phyloP scores from a whole-genome alignment of 1,139 yeast genomes.

The Torulaspora pretoriensis region DNA sequence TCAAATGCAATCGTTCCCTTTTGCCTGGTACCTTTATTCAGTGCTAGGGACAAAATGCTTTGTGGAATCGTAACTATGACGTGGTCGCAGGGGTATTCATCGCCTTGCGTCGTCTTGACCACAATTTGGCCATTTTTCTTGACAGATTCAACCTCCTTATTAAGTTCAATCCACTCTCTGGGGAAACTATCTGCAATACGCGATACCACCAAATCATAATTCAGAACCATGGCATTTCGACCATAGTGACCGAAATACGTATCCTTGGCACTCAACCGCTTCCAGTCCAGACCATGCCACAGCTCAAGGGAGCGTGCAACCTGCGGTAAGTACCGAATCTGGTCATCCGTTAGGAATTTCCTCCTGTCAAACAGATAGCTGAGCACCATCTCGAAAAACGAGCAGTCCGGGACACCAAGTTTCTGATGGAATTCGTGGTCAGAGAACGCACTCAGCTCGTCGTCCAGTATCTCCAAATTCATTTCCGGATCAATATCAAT shows the following conservation, averaged over 20 bases:
- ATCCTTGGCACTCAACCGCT: slow-evolving; percentile 60
- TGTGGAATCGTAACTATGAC: slow-evolving; percentile 73
- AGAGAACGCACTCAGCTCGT: slow-evolving; percentile 58
- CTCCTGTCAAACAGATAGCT: slow-evolving; percentile 47
- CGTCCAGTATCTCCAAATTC: slow-evolving; percentile 45
- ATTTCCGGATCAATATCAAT: slow-evolving; percentile 33
- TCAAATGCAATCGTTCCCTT: slow-evolving; percentile 47
- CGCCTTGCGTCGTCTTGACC: slow-evolving; percentile 35
- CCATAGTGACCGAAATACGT: slow-evolving; percentile 67
- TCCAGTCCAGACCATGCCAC: slow-evolving; percentile 77
- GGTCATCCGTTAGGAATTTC: slow-evolving; percentile 48
- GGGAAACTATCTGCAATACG: slow-evolving; percentile 45
- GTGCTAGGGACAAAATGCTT: slow-evolving; percentile 48
- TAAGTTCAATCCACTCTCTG: slow-evolving; percentile 40
- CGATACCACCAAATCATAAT: slow-evolving; percentile 50
- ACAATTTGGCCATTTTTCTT: slow-evolving; percentile 29
- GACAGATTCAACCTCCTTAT: slow-evolving; percentile 47
- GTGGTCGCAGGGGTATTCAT: slow-evolving; percentile 43
- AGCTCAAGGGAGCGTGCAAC: slow-evolving; percentile 57
- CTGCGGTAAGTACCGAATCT: slow-evolving; percentile 49
- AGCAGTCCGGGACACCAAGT: slow-evolving; percentile 46
- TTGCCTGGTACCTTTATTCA: slow-evolving; percentile 35
- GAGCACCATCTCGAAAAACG: slow-evolving; percentile 47
- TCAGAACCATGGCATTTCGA: slow-evolving; percentile 61
- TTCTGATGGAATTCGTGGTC: slow-evolving; percentile 52